Evolutionary conservation across 805 yeast species (phyloP).

Genomic region (Monosporozyma siamensis): DNA sequence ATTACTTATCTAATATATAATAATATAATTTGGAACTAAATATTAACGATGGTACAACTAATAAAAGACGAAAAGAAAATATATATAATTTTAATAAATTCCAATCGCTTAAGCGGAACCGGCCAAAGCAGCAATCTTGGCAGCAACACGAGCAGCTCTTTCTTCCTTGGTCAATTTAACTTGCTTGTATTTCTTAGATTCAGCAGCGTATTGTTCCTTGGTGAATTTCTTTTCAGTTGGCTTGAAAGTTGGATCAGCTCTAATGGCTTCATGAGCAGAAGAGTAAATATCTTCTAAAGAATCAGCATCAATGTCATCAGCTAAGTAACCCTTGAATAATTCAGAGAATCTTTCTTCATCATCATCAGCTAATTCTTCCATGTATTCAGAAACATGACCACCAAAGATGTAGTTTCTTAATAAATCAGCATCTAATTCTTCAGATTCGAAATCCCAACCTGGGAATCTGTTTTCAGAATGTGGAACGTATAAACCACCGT

Average conservation of each 20-base stretch:
- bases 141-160: slow-evolving; percentile 81
- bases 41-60: neutral
- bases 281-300: slow-evolving; percentile 90
- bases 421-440: slow-evolving; percentile 95
- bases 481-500: slow-evolving; percentile 98
- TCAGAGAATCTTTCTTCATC: slow-evolving; percentile 99
- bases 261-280: slow-evolving; percentile 90
- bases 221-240: slow-evolving; percentile 87
- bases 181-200: slow-evolving; percentile 85
- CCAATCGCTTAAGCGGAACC: slow-evolving; percentile 22
- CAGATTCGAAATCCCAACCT: slow-evolving; percentile 98
- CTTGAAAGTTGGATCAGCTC: slow-evolving; percentile 90
- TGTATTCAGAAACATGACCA: slow-evolving; percentile 99
- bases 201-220: slow-evolving; percentile 97
- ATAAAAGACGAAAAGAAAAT: neutral
- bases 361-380: slow-evolving; percentile 99
- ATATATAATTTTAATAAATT: slow-evolving; percentile 1
- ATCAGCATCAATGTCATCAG: slow-evolving; percentile 95
- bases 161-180: slow-evolving; percentile 83
- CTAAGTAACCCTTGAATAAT: slow-evolving; percentile 92
- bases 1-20: too few species aligned
- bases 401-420: slow-evolving; percentile 99
- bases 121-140: slow-evolving; percentile 89
- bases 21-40: too few species aligned
- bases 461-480: slow-evolving; percentile 99